Base-by-base conservation (phyloP, 192 early-diverging fungal species). In the Coemansia sp. region DNA sequence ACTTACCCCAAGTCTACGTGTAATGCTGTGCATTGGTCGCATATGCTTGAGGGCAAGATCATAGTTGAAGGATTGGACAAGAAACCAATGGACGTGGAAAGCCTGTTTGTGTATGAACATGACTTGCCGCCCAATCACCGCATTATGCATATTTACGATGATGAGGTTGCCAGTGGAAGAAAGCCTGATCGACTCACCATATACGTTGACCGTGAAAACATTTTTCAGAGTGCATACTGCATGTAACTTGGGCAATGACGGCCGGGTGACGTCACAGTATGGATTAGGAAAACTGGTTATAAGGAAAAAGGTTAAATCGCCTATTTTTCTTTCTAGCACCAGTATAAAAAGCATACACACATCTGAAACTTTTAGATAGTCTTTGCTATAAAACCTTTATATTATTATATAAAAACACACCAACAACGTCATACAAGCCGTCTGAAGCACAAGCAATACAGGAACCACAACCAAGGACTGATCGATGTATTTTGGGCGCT, bases 401-500 rank as follows among this genome's bases (percentile, higher is more conserved):
- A 27, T 5, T 27, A 27, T 27, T 27, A 5, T 27, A 27, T 27
- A 21, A 21, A 21, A 21, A 21, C 21, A 21, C 21, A 21, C 21
- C 21, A 1, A 1, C 21, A 21, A 1, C 21, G 21, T 21, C 21
- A 21, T 21, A 21, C 21, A 21, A 21, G 21, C 21, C 21, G 21
- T 21, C 21, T 21, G 21, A 21, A 21, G 21, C 21, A 21, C 21
- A 21, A 0, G 21, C 21, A 21, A 21, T 21, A 21, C 21, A 21
- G 21, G 1, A 21, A 21, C 21, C 21, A 21, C 21, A 21, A 21
- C 21, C 21, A 21, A 21, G 21, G 21, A 21, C 21, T 21, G 21
- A 61, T 60, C 48, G 48, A 73, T 76, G 91, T 90, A 5, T 94
- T 92, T 66, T 83, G 91, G 19, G 89, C 86, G 4, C 71, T 93